Conservation (phyloP, 306 rosid species). For the Ormosia emarginata region DNA sequence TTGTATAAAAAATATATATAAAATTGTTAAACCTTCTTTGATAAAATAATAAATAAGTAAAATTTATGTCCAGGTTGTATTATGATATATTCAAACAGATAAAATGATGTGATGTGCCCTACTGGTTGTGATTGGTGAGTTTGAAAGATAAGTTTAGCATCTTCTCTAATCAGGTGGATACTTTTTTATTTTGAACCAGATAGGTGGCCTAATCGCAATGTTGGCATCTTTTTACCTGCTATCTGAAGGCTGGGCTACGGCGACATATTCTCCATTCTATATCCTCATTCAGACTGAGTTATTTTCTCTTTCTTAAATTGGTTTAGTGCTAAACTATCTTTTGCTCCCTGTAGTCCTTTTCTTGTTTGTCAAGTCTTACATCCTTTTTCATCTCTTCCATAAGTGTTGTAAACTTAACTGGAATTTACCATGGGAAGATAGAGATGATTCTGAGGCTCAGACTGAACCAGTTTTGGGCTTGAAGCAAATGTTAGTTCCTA, state of each 20-base stretch:
- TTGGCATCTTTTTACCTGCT: slow-evolving; percentile 76
- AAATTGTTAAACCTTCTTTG: not conserved
- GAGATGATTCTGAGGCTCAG: slow-evolving; percentile 53
- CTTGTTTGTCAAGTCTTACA: not conserved
- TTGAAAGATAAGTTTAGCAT: slow-evolving; percentile 19
- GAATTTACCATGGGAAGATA: slow-evolving; percentile 71
- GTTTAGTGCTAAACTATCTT: not conserved
- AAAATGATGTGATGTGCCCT: not conserved
- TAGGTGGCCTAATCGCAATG: slow-evolving; percentile 95
- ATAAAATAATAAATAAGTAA: not conserved
- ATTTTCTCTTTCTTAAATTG: slow-evolving; percentile 17
- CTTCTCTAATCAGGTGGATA: slow-evolving; percentile 21
- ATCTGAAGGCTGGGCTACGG: slow-evolving; percentile 95
- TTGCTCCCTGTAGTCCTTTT: slow-evolving; percentile 7
- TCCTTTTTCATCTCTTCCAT: not conserved
- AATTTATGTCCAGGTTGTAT: not conserved
- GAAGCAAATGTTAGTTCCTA: slow-evolving; percentile 72
- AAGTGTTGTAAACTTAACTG: slow-evolving; percentile 61
- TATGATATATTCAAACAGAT: not conserved
- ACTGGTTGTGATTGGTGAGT: not conserved
- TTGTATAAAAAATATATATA: not conserved
- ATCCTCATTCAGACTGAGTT: slow-evolving; percentile 50
- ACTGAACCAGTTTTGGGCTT: slow-evolving; percentile 66
- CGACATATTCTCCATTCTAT: slow-evolving; percentile 83
- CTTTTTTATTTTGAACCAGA: slow-evolving; percentile 57